A percentile compares a stretch with the other conserved stretches of the same genome.
These are phyloP conservation scores for Calonectria crousiana DNA, from an alignment of 2,329 filamentous ascomycete species.

Conservation along the genomic window DNA sequence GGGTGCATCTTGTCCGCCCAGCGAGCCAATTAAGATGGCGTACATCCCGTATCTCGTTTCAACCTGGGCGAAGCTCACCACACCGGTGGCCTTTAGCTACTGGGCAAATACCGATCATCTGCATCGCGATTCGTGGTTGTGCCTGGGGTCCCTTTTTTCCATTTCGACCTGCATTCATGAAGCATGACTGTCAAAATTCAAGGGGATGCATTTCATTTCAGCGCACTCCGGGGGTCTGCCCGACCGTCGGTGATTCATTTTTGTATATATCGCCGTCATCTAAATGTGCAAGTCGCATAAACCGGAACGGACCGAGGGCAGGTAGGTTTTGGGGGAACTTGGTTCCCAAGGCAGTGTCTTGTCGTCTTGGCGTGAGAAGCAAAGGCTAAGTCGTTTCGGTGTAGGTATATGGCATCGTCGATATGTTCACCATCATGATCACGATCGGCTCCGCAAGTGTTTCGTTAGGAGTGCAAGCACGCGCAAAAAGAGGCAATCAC, in stretches of 20 bases:
- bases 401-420: not conserved
- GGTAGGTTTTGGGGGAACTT: not conserved
- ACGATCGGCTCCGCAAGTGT: not conserved
- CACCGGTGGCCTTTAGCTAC: not conserved
- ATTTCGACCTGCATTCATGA: not conserved
- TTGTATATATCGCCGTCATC: not conserved
- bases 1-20: not conserved
- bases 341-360: not conserved
- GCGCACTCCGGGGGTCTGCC: not conserved
- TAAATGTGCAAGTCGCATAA: not conserved
- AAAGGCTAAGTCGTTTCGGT: not conserved
- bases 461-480: not conserved
- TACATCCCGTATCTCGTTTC: not conserved
- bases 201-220: not conserved
- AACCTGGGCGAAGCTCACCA: not conserved
- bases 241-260: not conserved
- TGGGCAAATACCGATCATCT: not conserved
- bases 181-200: not conserved
- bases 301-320: constrained; percentile 13
- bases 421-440: not conserved
- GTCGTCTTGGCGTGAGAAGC: not conserved
- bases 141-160: not conserved
- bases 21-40: not conserved
- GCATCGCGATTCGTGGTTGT: constrained; percentile 5
- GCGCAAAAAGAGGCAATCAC: constrained; percentile 4